Base-by-base conservation (phyloP, 257 asterid genomes). In the Parsonsia alboflavescens region DNA sequence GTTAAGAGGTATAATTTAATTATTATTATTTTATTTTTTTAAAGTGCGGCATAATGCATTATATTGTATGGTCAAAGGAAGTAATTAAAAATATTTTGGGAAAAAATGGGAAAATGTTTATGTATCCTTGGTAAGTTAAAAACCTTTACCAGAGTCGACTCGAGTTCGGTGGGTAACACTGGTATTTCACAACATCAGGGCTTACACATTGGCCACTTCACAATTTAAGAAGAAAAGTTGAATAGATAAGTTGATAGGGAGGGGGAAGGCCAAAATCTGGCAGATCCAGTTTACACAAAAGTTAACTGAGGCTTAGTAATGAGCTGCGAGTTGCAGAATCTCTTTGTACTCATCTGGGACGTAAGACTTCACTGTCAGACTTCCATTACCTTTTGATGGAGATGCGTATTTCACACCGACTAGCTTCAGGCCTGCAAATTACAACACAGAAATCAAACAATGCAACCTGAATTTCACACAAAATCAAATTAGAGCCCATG, bases 391-490 rank as follows among this genome's bases (percentile, higher is more conserved):
- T 80, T 87, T 87, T 54, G 83, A 87, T 2, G 98, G 98, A 71
- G 98, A 95, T 48, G 86, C 7, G 53, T 87, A 92, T 79, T 84
- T 89, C 58, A 92, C 84, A 57, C 98, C 99, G n/a, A 92, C 49
- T 36, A 92, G 88, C 87, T 88, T 86, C 74, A 88, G 15, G 81
- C 94, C 99, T 95, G 76, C 86, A 84, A 82, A 33, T 1, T 56
- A 79, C 59, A 44, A 49, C 45, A 73, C 22, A 64, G 26, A 16
- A 4, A 21, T 71, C 28, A 75, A 65, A 50, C 66, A 16, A 52
- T 44, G 58, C 53, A 26, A 16, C 45, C 73, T 50, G 22, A 74
- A 13, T 42, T 16, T 22, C 22, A 57, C 13, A 24, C 3, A n/a
- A 17, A 41, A 42, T 50, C 67, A 53, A 19, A 52, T 66, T 52